Conservation (phyloP, 176 grass and related monocot genomes). For the Panicum miliaceum region DNA sequence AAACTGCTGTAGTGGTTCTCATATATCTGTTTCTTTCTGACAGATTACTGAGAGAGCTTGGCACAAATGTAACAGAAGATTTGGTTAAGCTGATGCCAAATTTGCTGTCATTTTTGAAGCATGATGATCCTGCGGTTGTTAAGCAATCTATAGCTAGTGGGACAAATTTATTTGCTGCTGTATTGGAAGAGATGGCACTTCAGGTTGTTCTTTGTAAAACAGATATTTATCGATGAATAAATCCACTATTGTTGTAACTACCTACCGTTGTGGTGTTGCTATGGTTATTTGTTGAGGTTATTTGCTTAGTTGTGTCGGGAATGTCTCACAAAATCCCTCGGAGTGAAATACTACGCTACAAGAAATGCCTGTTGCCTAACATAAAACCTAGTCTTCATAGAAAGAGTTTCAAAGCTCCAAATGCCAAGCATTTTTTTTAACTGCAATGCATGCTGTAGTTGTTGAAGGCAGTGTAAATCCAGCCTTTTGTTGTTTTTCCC, state of each 20-base stretch:
- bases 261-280: conserved; percentile 54
- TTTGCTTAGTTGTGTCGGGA: conserved; percentile 44
- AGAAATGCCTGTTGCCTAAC: conserved; percentile 32
- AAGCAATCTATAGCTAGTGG: conserved; percentile 99
- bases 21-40: conserved; percentile 52
- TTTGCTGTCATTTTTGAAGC: conserved; percentile 87
- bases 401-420: conserved; percentile 25
- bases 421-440: conserved; percentile 22
- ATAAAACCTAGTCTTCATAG: conserved; percentile 29
- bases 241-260: conserved; percentile 66
- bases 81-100: conserved; percentile 93
- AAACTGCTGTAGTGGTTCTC: conserved; percentile 40
- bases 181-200: conserved; percentile 99
- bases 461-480: conserved; percentile 25
- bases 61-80: conserved; percentile 75
- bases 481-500: conserved; percentile 41
- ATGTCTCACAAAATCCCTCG: conserved; percentile 15
- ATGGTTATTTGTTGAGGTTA: conserved; percentile 48
- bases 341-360: conserved; percentile 33
- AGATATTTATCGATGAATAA: conserved; percentile 75
- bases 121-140: conserved; percentile 73
- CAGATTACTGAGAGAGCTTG: conserved; percentile 90
- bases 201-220: conserved; percentile 98
- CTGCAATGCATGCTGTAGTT: conserved; percentile 29
- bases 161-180: conserved; percentile 93